A percentile compares a stretch with the other conserved stretches of the same genome.
Evolutionary conservation across 163 green algal genomes (phyloP).

Genomic region (Scenedesmus sp.): DNA sequence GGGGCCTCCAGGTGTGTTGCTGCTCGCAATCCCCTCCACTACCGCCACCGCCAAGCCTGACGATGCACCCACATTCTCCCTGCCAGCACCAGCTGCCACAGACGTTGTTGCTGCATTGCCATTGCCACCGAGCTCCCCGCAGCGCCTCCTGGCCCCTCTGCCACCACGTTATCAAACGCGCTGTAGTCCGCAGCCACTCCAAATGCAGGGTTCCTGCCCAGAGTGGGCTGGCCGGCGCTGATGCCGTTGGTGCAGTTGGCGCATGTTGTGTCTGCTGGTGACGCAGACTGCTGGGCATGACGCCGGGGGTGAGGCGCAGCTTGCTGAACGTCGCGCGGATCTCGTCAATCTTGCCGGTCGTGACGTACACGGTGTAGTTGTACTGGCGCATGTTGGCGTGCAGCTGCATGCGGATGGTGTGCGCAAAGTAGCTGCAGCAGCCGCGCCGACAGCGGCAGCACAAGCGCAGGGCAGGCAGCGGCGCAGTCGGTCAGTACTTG

Average conservation of each 20-base stretch:
- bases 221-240: not conserved
- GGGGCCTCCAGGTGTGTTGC: not conserved
- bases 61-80: not conserved
- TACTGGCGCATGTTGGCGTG: not conserved
- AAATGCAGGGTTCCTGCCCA: slow-evolving; percentile 15
- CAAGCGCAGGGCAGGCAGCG: not conserved
- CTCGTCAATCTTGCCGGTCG: slow-evolving; percentile 3
- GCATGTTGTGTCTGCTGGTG: not conserved
- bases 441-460: no score
- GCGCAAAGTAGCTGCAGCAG: slow-evolving; percentile 50
- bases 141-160: not conserved
- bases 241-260: not conserved
- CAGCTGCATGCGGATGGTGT: slow-evolving; percentile 49
- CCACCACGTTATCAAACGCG: slow-evolving; percentile 23
- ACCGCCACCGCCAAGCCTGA: not conserved
- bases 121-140: not conserved
- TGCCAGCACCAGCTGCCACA: not conserved
- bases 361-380: slow-evolving; percentile 34
- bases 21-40: not conserved
- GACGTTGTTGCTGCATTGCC: not conserved
- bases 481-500: no score
- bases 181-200: slow-evolving; percentile 33
- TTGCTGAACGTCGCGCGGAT: slow-evolving; percentile 47
- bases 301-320: slow-evolving; percentile 7
- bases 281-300: not conserved